Conservation (phyloP, 208 protist genomes). For the Herpetomonas samuelpessoai region DNA sequence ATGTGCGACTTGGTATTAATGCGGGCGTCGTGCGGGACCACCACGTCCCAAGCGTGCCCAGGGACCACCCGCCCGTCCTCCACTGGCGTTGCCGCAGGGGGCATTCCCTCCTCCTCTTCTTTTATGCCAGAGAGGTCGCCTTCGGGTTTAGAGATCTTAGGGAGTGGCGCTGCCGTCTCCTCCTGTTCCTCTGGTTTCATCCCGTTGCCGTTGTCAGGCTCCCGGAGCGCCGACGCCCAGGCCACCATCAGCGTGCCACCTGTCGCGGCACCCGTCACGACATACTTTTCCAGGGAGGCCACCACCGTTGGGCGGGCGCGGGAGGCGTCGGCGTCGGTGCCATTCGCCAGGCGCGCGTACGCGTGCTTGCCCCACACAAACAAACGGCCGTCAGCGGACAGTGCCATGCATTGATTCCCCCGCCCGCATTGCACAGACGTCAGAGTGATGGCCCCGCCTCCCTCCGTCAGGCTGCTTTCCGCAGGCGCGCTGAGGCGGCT, state of each 20-base stretch:
- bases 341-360: slow-evolving; percentile 53
- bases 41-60: slow-evolving; percentile 44
- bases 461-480: not conserved
- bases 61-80: not conserved
- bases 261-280: slow-evolving; percentile 25
- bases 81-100: not conserved
- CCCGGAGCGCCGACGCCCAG: slow-evolving; percentile 19
- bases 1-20: slow-evolving; percentile 3
- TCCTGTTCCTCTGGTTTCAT: not conserved
- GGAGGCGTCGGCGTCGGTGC: slow-evolving; percentile 25
- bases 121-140: not conserved
- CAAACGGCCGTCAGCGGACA: slow-evolving; percentile 39
- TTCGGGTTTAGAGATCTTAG: slow-evolving; percentile 1
- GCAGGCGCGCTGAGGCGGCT: not conserved
- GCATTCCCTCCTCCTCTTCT: not conserved
- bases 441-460: slow-evolving; percentile 13
- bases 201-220: too few relatives aligned
- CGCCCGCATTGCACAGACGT: slow-evolving; percentile 42
- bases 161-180: not conserved
- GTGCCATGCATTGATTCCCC: slow-evolving; percentile 34
- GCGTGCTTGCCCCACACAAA: slow-evolving; percentile 79
- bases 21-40: slow-evolving; percentile 71
- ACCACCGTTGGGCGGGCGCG: slow-evolving; percentile 26
- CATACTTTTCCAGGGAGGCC: slow-evolving; percentile 29
- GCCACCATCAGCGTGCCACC: slow-evolving; percentile 66